phyloP scores from a whole-genome alignment of 2,329 filamentous ascomycete species.

The Penicillium vulpinum region DNA sequence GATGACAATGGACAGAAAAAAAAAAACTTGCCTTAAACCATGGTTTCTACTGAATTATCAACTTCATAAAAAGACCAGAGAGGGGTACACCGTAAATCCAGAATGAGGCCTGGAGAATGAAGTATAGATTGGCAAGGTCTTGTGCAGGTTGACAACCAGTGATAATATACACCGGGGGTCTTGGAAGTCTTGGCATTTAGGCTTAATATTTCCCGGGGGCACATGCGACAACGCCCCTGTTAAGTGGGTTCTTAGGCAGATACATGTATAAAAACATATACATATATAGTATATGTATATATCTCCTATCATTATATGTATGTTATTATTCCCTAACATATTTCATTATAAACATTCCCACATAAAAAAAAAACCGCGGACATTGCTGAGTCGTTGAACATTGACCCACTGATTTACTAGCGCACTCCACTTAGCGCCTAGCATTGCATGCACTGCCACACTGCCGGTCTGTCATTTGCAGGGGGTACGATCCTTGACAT shows the following conservation, averaged over 20 bases:
- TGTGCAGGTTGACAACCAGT: conserved; percentile 6
- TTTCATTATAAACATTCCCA: conserved; percentile 26
- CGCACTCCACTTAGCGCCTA: conserved; percentile 23
- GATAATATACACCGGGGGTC: conserved; percentile 14
- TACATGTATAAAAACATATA: too few relatives aligned
- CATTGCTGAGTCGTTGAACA: conserved; percentile 23
- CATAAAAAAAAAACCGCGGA: conserved; percentile 15
- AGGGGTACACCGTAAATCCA: conserved; percentile 1
- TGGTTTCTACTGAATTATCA: conserved; percentile 10
- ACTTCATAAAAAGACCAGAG: neutral
- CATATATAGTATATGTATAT: too few relatives aligned
- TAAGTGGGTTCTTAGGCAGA: too few relatives aligned
- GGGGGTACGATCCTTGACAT: conserved; percentile 1
- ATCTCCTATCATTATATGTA: too few relatives aligned
- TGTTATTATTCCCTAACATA: too few relatives aligned
- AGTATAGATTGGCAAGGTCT: conserved; percentile 8
- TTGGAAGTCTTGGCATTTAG: conserved; percentile 24
- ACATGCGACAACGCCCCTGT: neutral
- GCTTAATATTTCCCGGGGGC: conserved; percentile 23
- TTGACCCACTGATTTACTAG: conserved; percentile 28
- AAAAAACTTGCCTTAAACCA: conserved; percentile 6
- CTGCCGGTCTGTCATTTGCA: conserved; percentile 27
- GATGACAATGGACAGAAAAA: neutral
- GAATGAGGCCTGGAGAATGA: too few relatives aligned
- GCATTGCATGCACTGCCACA: conserved; percentile 33